These are phyloP conservation scores for Prunus mongolica DNA, from an alignment of 306 rosid species.

Conservation along the genomic window DNA sequence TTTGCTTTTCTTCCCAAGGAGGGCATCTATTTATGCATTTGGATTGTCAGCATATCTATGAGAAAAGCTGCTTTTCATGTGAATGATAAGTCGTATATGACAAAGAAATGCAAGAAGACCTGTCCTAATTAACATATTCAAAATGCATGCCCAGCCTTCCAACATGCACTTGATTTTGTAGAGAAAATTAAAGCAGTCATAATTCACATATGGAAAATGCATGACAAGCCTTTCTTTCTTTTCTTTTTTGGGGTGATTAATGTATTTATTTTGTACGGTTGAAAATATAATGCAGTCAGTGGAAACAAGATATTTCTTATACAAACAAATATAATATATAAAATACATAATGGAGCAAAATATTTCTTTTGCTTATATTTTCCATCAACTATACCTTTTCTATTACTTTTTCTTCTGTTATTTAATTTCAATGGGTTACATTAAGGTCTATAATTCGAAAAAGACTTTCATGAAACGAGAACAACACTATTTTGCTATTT, in stretches of 20 bases:
- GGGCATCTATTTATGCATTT: too few species aligned
- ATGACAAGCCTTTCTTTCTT: neutral
- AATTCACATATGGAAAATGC: neutral
- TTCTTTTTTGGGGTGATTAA: neutral
- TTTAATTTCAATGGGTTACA: too few species aligned
- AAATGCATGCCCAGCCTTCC: neutral
- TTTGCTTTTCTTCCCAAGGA: too few species aligned
- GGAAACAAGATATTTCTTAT: too few species aligned
- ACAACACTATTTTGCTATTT: too few species aligned
- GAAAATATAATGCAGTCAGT: too few species aligned
- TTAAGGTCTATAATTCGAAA: too few species aligned
- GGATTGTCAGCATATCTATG: too few species aligned
- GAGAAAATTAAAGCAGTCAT: neutral
- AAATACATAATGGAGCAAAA: too few species aligned
- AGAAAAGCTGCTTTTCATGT: too few species aligned
- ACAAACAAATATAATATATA: too few species aligned
- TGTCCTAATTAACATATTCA: neutral
- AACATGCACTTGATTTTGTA: neutral
- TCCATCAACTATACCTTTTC: neutral
- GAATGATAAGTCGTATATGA: neutral
- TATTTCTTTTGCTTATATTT: too few species aligned
- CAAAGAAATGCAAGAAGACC: neutral
- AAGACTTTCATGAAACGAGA: fast-evolving
- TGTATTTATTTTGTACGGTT: neutral
- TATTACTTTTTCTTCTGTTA: neutral